phyloP scores from a whole-genome alignment of 306 rosid species.

The Prunus dulcis region DNA sequence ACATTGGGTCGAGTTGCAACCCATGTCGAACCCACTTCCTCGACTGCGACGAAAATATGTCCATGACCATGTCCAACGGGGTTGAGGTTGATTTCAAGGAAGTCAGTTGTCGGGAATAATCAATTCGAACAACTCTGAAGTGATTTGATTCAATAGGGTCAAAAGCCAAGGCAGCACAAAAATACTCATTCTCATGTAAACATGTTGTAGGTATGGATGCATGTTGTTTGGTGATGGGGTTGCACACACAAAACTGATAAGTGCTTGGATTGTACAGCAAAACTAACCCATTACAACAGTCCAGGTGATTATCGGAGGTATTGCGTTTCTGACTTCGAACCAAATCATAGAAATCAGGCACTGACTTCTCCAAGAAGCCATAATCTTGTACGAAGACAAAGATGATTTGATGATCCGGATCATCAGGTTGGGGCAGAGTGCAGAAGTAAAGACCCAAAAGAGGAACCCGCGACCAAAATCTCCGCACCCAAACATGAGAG shows the following conservation, averaged over 20 bases:
- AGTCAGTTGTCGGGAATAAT: background rate
- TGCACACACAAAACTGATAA: background rate
- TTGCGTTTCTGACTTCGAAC: no score
- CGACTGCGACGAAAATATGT: background rate
- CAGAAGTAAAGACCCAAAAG: background rate
- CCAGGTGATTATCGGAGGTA: background rate
- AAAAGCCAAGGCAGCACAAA: constrained; percentile 10
- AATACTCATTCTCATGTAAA: background rate
- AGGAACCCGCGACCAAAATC: background rate
- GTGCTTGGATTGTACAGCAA: background rate
- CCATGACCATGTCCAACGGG: background rate
- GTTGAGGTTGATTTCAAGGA: background rate
- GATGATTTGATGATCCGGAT: no score
- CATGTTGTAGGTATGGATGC: background rate
- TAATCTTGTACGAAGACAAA: no score
- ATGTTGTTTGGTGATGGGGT: background rate
- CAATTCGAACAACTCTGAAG: constrained; percentile 3
- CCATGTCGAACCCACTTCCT: constrained; percentile 1
- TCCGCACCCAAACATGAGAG: background rate
- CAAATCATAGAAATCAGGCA: no score
- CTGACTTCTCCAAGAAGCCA: no score
- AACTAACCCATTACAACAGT: constrained; percentile 9
- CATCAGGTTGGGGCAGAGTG: no score
- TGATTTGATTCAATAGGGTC: constrained; percentile 6
- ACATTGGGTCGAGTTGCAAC: background rate